phyloP scores from a whole-genome alignment of 169 alveolate genomes.

The Plasmodium knowlesi region DNA sequence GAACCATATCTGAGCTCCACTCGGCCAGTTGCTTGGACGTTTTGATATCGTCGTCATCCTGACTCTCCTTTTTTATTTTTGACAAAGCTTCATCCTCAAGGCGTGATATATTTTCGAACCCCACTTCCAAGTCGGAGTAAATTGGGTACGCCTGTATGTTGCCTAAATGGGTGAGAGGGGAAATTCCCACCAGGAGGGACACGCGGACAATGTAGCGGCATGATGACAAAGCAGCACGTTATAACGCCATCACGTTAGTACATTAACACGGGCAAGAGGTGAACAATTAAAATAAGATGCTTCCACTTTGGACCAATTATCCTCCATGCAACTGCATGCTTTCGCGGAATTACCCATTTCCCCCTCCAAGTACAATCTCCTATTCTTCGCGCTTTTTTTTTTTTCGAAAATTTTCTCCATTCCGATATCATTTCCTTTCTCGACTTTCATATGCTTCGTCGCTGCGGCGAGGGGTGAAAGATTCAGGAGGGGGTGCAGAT shows the following conservation, averaged over 20 bases:
- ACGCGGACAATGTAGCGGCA: neutral
- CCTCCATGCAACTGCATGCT: neutral
- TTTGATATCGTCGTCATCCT: slow-evolving; percentile 72
- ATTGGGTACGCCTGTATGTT: slow-evolving; percentile 43
- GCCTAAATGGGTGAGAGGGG: neutral
- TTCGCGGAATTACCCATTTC: slow-evolving; percentile 24
- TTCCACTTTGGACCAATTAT: neutral
- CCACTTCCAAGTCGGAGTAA: slow-evolving; percentile 67
- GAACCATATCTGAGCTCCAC: slow-evolving; percentile 74
- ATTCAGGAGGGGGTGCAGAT: neutral
- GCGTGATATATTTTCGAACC: slow-evolving; percentile 57
- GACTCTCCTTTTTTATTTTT: slow-evolving; percentile 73
- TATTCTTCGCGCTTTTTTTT: slow-evolving; percentile 8
- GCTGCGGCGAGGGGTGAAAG: neutral
- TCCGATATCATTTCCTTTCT: slow-evolving; percentile 25
- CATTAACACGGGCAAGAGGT: neutral
- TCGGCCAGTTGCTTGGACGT: slow-evolving; percentile 69
- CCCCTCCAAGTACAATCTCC: slow-evolving; percentile 56
- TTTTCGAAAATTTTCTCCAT: slow-evolving; percentile 25
- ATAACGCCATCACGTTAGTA: neutral
- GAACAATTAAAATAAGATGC: neutral
- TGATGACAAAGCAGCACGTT: neutral
- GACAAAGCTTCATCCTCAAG: slow-evolving; percentile 67
- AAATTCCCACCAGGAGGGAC: neutral
- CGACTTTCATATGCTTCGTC: slow-evolving; percentile 48